Percentiles rank a stretch among this genome's conserved stretches.
phyloP scores from a whole-genome alignment of 768 basidiomycete species.

The Hortiboletus campestris region DNA sequence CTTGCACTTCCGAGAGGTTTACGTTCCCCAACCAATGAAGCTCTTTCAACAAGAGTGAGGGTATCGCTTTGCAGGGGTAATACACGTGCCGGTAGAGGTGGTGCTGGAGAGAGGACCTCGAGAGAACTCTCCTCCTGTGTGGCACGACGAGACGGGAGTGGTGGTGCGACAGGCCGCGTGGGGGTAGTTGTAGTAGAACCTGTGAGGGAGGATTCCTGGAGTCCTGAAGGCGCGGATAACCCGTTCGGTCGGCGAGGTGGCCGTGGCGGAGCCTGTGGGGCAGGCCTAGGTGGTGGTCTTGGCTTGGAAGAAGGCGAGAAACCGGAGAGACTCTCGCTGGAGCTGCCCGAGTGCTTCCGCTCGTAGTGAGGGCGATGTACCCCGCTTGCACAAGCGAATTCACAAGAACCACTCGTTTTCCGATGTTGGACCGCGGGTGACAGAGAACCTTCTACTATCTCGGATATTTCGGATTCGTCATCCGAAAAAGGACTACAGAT shows the following conservation, averaged over 20 bases:
- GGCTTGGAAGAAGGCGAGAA: conserved; percentile 14
- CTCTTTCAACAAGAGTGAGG: conserved; percentile 15
- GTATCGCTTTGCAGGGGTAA: neutral
- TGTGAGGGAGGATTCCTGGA: neutral
- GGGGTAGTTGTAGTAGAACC: conserved; percentile 7
- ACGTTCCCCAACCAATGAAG: conserved; percentile 24
- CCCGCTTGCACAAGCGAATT: neutral
- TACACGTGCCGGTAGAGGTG: conserved; percentile 40
- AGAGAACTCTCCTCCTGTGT: conserved; percentile 7
- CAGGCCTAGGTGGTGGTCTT: conserved; percentile 24
- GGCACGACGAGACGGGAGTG: conserved; percentile 41
- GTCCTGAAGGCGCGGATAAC: neutral
- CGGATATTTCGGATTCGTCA: conserved; percentile 28
- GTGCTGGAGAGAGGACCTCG: conserved; percentile 12
- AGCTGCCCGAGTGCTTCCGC: conserved; percentile 21
- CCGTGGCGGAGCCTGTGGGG: conserved; percentile 15
- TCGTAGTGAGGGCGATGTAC: neutral
- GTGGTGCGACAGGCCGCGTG: conserved; percentile 28
- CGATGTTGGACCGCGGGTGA: conserved; percentile 5
- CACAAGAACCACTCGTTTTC: conserved; percentile 9
- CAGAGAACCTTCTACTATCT: conserved; percentile 16
- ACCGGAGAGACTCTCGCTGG: conserved; percentile 18
- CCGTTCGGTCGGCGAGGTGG: conserved; percentile 19
- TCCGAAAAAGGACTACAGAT: conserved; percentile 31
- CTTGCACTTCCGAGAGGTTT: conserved; percentile 30